A percentile compares a stretch with the other conserved stretches of the same genome.
Conservation (phyloP, 2,329 filamentous ascomycete species). For the Phialemoniopsis sp. region DNA sequence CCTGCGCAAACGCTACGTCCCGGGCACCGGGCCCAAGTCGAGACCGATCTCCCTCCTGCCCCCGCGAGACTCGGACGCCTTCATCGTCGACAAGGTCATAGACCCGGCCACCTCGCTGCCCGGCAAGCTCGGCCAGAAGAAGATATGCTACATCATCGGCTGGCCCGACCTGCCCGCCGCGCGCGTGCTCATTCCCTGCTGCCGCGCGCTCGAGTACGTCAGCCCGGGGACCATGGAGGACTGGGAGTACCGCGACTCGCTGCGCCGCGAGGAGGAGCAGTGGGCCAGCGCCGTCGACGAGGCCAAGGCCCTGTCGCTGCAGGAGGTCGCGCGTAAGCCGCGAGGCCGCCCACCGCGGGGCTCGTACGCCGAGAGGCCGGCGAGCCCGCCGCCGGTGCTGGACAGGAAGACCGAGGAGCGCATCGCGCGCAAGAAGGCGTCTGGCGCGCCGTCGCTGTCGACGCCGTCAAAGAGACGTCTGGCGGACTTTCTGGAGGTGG, state of each 20-base stretch:
- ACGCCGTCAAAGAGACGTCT: constrained; percentile 29
- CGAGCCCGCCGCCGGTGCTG: neutral
- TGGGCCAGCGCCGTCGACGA: constrained; percentile 16
- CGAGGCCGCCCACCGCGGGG: neutral
- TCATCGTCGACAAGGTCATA: constrained; percentile 50
- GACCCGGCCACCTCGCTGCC: constrained; percentile 23
- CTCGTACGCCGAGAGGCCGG: neutral
- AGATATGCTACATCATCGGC: constrained; percentile 48
- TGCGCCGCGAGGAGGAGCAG: constrained; percentile 36
- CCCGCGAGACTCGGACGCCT: constrained; percentile 44
- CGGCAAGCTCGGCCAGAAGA: constrained; percentile 15
- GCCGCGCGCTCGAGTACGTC: constrained; percentile 52
- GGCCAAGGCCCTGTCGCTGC: constrained; percentile 9
- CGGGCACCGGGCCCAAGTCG: constrained; percentile 42
- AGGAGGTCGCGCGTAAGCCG: neutral
- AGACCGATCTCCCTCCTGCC: constrained; percentile 43
- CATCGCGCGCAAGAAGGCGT: constrained; percentile 19
- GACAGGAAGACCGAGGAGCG: constrained; percentile 4
- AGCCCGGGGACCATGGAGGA: constrained; percentile 52
- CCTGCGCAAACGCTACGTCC: constrained; percentile 31
- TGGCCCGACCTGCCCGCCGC: constrained; percentile 50
- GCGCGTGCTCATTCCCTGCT: constrained; percentile 38
- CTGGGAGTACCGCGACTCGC: constrained; percentile 45
- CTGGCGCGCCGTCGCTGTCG: constrained; percentile 30
- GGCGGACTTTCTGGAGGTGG: constrained; percentile 16